Evolutionary conservation across 2,329 filamentous ascomycete species (phyloP).

Genomic region (Trichoderma sp.): DNA sequence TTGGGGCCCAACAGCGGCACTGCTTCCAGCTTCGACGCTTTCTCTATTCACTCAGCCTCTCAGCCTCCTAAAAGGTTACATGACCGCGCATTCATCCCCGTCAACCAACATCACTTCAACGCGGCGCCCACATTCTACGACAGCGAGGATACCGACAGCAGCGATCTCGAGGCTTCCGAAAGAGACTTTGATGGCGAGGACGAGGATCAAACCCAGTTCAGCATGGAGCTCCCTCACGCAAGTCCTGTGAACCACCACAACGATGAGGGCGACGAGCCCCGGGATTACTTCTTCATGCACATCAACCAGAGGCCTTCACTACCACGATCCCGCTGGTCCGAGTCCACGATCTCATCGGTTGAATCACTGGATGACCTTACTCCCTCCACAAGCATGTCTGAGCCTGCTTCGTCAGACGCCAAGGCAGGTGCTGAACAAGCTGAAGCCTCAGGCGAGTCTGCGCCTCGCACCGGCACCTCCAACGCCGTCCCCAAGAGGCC

Average conservation of each 20-base stretch:
- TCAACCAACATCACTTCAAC: slow-evolving; percentile 32
- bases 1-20: slow-evolving; percentile 35
- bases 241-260: slow-evolving; percentile 35
- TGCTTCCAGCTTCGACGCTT: slow-evolving; percentile 40
- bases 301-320: slow-evolving; percentile 38
- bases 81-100: slow-evolving; percentile 41
- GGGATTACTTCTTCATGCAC: slow-evolving; percentile 42
- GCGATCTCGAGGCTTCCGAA: slow-evolving; percentile 35
- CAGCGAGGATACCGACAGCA: slow-evolving; percentile 35
- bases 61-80: slow-evolving; percentile 44
- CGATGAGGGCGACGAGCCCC: slow-evolving; percentile 33
- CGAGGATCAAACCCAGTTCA: slow-evolving; percentile 27
- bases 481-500: slow-evolving; percentile 39
- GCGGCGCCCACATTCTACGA: slow-evolving; percentile 37
- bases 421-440: slow-evolving; percentile 34
- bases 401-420: slow-evolving; percentile 28
- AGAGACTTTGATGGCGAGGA: slow-evolving; percentile 27
- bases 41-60: slow-evolving; percentile 42
- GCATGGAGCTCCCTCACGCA: slow-evolving; percentile 39
- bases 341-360: slow-evolving; percentile 45
- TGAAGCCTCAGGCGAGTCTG: slow-evolving; percentile 32
- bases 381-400: slow-evolving; percentile 22
- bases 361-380: slow-evolving; percentile 35
- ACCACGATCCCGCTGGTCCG: slow-evolving; percentile 47
- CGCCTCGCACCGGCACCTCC: slow-evolving; percentile 39